Percentiles rank a stretch among this genome's conserved stretches.
phyloP scores from a whole-genome alignment of 352 stramenopile species.

The Globisporangium alternatum region DNA sequence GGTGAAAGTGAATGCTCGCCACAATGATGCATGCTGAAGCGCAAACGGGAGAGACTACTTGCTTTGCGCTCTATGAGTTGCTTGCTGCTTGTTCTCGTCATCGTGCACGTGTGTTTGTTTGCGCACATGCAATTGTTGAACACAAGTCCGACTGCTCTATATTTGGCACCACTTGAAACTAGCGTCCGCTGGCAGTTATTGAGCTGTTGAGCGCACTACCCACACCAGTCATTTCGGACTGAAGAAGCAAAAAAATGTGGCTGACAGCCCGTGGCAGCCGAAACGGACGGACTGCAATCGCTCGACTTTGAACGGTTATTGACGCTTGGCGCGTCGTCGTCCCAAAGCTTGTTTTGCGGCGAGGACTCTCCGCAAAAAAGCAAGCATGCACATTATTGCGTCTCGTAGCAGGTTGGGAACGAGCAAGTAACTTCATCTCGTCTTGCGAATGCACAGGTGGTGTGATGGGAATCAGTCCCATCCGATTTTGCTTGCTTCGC shows the following conservation, averaged over 20 bases:
- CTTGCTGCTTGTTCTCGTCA: background rate
- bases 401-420: background rate
- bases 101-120: background rate
- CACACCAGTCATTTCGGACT: no score
- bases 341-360: background rate
- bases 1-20: no score
- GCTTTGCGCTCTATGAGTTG: background rate
- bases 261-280: background rate
- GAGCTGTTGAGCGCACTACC: no score
- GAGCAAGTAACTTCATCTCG: background rate
- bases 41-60: no score
- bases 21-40: no score
- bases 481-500: background rate
- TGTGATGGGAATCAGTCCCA: background rate
- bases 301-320: background rate
- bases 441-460: background rate
- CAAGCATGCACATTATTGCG: background rate
- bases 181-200: background rate
- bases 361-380: background rate
- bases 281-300: background rate
- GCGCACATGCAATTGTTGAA: background rate
- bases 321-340: slow-evolving; percentile 1
- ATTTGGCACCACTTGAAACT: background rate
- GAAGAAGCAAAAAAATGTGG: no score
- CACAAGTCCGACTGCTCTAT: background rate